These are phyloP conservation scores for Gaeumannomyces tritici DNA, from an alignment of 2,329 filamentous ascomycete genomes.

Conservation along the genomic window DNA sequence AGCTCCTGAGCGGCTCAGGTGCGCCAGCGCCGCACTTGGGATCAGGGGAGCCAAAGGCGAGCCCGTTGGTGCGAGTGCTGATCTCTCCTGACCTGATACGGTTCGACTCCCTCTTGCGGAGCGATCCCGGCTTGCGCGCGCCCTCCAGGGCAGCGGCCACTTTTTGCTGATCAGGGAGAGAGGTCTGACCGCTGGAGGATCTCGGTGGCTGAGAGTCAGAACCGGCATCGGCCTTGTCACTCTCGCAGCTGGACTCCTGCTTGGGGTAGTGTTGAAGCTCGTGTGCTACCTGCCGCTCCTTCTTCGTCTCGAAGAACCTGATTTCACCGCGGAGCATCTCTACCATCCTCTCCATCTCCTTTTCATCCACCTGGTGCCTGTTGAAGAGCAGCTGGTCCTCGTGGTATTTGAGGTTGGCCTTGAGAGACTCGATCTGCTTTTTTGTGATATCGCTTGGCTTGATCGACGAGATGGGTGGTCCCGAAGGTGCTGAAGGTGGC, in stretches of 20 bases:
- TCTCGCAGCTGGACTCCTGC: constrained; percentile 15
- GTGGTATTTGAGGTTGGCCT: constrained; percentile 41
- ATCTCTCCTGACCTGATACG: constrained; percentile 8
- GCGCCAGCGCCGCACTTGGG: constrained; percentile 16
- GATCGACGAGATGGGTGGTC: constrained; percentile 47
- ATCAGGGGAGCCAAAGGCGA: constrained; percentile 15
- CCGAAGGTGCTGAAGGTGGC: constrained; percentile 17
- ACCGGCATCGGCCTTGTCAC: not conserved
- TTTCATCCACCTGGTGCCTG: constrained; percentile 52
- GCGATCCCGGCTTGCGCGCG: constrained; percentile 6
- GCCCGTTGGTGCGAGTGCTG: constrained; percentile 10
- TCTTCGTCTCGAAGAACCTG: constrained; percentile 33
- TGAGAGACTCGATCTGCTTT: constrained; percentile 44
- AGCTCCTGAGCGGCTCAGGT: constrained; percentile 20
- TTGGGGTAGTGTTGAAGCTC: constrained; percentile 34
- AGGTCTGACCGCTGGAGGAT: not conserved
- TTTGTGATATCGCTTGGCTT: constrained; percentile 50
- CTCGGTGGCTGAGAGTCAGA: not conserved
- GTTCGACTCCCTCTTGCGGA: constrained; percentile 9
- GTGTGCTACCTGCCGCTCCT: constrained; percentile 32
- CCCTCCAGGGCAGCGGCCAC: constrained; percentile 4
- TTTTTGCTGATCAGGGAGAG: constrained; percentile 1
- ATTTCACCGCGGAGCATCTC: constrained; percentile 24
- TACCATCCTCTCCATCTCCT: constrained; percentile 37
- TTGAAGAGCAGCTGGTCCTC: constrained; percentile 53